These are phyloP conservation scores for Inga oerstediana DNA, from an alignment of 306 rosid genomes.

Conservation along the genomic window DNA sequence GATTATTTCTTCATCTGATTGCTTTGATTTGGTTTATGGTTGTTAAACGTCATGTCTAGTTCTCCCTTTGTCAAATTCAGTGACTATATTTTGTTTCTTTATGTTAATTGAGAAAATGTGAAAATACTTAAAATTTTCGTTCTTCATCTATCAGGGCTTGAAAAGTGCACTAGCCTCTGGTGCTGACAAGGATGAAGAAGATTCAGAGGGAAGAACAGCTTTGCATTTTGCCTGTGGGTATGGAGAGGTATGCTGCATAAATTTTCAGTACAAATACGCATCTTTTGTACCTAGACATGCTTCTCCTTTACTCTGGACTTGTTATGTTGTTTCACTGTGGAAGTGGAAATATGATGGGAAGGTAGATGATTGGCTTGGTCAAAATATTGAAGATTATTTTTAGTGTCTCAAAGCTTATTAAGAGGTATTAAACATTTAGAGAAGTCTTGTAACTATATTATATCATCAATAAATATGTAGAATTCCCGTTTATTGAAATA, in stretches of 20 bases:
- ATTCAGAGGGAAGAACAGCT: slow-evolving; percentile 97
- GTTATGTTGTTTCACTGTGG: slow-evolving; percentile 15
- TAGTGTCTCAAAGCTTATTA: neutral
- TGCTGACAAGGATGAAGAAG: slow-evolving; percentile 93
- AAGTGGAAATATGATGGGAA: slow-evolving; percentile 15
- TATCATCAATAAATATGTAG: neutral
- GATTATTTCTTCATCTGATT: neutral
- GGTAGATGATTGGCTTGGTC: slow-evolving; percentile 8
- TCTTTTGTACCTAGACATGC: neutral
- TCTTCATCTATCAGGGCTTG: slow-evolving; percentile 66
- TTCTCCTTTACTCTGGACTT: neutral
- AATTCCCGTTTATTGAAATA: neutral
- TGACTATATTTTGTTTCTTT: neutral
- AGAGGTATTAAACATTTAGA: neutral
- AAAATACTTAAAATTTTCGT: slow-evolving; percentile 28
- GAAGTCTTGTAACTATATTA: neutral
- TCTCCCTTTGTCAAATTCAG: slow-evolving; percentile 20
- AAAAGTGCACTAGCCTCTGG: slow-evolving; percentile 84
- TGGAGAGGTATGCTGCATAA: slow-evolving; percentile 79
- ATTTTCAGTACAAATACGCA: neutral
- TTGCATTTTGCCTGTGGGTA: slow-evolving; percentile 98
- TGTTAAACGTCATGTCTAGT: slow-evolving; percentile 9
- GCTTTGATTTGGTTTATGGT: slow-evolving; percentile 18
- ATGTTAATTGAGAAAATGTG: slow-evolving; percentile 25
- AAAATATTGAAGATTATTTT: slow-evolving; percentile 2